Conservation (phyloP, 2,329 filamentous ascomycete genomes). For the Sarocladium strictum region DNA sequence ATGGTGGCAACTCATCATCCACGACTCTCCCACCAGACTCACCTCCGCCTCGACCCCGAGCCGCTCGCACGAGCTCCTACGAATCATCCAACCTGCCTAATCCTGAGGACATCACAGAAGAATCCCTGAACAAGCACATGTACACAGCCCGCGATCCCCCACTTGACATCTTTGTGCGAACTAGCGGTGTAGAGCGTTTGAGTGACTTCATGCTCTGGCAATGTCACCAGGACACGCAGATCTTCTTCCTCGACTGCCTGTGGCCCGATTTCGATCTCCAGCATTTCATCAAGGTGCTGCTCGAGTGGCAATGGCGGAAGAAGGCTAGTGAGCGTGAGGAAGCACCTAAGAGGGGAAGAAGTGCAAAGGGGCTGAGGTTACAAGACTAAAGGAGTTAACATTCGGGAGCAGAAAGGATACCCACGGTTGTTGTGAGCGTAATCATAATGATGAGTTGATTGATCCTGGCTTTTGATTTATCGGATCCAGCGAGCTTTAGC, state of each 20-base stretch:
- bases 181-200: slow-evolving; percentile 84
- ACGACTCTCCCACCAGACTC: slow-evolving; percentile 53
- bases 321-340: slow-evolving; percentile 51
- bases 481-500: too few species aligned
- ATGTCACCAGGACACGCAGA: slow-evolving; percentile 84
- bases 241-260: slow-evolving; percentile 85
- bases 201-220: slow-evolving; percentile 99
- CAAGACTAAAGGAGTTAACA: background rate
- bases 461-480: too few species aligned
- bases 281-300: slow-evolving; percentile 84
- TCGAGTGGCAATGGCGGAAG: slow-evolving; percentile 77
- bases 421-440: background rate
- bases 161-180: slow-evolving; percentile 83
- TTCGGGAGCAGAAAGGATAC: background rate
- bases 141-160: slow-evolving; percentile 84
- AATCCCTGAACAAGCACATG: slow-evolving; percentile 78
- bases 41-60: slow-evolving; percentile 32
- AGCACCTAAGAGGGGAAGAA: slow-evolving; percentile 27
- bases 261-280: slow-evolving; percentile 97
- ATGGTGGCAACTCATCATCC: slow-evolving; percentile 49
- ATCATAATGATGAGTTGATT: background rate
- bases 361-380: slow-evolving; percentile 14
- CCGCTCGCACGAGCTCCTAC: slow-evolving; percentile 23
- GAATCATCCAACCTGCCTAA: slow-evolving; percentile 50
- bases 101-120: slow-evolving; percentile 78